phyloP scores from a whole-genome alignment of 495 filamentous ascomycete genomes.

The Jackrogersella multiformis region DNA sequence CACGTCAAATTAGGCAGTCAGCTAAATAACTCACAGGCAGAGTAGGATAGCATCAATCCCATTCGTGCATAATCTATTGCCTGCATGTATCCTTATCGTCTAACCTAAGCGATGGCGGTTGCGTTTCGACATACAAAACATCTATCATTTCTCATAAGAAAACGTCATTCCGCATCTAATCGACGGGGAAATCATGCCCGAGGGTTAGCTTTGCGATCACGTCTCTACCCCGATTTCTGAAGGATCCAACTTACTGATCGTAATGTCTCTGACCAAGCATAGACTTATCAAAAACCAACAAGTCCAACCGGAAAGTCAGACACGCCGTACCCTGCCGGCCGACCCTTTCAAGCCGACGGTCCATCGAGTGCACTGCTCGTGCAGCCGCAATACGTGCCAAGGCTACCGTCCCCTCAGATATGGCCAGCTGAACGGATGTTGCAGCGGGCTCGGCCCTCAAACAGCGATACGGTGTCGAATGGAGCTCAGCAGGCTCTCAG shows the following conservation, averaged over 20 bases:
- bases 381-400: constrained; percentile 3
- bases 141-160: background rate
- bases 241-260: background rate
- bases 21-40: constrained; percentile 1
- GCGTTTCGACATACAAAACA: background rate
- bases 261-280: background rate
- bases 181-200: background rate
- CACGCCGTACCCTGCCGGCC: background rate
- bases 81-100: background rate
- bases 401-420: background rate
- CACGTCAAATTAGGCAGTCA: constrained; percentile 6
- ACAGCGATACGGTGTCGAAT: background rate
- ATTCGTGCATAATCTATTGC: constrained; percentile 8
- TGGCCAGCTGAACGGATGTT: background rate
- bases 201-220: background rate
- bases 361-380: background rate
- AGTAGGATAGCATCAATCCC: background rate
- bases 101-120: background rate
- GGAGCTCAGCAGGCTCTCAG: background rate
- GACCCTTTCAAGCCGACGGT: background rate
- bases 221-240: background rate
- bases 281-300: background rate
- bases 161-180: background rate
- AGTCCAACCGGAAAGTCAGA: background rate
- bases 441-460: background rate